A percentile compares a stretch with the other conserved stretches of the same genome.
phyloP scores from a whole-genome alignment of 192 early-diverging fungal genomes.

The Backusella liffmaniae region DNA sequence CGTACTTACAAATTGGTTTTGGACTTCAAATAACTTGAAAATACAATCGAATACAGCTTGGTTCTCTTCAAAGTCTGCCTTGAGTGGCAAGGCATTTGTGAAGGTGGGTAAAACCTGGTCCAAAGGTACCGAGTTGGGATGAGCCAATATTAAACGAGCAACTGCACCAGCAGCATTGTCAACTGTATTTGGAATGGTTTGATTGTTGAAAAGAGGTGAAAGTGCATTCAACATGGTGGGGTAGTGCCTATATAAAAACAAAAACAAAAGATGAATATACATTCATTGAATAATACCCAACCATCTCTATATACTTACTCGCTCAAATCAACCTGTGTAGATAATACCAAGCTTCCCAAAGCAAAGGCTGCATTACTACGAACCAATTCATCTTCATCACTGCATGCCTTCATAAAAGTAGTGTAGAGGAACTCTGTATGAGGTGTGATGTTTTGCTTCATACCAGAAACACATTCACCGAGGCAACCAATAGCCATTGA shows the following conservation, averaged over 20 bases:
- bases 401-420: conserved; percentile 66
- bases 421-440: conserved; percentile 63
- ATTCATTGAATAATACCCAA: neutral
- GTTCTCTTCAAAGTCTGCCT: conserved; percentile 76
- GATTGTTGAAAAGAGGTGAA: conserved; percentile 57
- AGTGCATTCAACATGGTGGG: conserved; percentile 56
- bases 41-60: conserved; percentile 70
- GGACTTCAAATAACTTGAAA: conserved; percentile 58
- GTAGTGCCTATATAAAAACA: conserved; percentile 48
- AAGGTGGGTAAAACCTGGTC: conserved; percentile 69
- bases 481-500: conserved; percentile 89
- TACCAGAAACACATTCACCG: conserved; percentile 71
- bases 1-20: conserved; percentile 45
- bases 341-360: conserved; percentile 66
- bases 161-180: conserved; percentile 84
- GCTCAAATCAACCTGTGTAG: conserved; percentile 66
- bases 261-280: neutral
- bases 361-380: conserved; percentile 84
- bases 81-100: conserved; percentile 65
- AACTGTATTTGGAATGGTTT: conserved; percentile 48
- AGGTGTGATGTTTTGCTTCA: conserved; percentile 57
- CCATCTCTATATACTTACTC: conserved; percentile 37
- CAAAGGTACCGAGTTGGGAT: conserved; percentile 66
- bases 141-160: conserved; percentile 67
- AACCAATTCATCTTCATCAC: conserved; percentile 79